A percentile compares a stretch with the other conserved stretches of the same genome.
Conservation (phyloP, 257 asterid species). For the Rhazya stricta region DNA sequence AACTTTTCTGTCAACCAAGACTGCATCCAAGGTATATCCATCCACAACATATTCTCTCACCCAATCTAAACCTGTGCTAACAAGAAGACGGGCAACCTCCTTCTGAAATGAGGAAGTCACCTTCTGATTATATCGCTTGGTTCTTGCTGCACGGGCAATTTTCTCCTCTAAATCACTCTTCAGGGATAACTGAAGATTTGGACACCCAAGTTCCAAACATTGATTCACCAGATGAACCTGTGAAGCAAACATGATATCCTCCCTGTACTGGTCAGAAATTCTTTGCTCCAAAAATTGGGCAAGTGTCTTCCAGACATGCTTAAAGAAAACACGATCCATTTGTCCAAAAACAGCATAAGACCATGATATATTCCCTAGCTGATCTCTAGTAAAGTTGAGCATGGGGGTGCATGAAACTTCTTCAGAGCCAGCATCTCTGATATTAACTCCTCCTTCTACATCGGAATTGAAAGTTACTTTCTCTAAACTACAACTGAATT, state of each 20-base stretch:
- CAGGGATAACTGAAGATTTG: slow-evolving; percentile 53
- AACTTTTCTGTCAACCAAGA: slow-evolving; percentile 59
- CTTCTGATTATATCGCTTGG: slow-evolving; percentile 75
- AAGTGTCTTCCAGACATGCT: slow-evolving; percentile 55
- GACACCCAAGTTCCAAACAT: slow-evolving; percentile 67
- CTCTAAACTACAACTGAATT: slow-evolving; percentile 32
- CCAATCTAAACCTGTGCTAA: slow-evolving; percentile 91
- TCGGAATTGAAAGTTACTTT: slow-evolving; percentile 29
- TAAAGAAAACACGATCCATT: slow-evolving; percentile 51
- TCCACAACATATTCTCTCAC: slow-evolving; percentile 63
- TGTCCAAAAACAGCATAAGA: slow-evolving; percentile 86
- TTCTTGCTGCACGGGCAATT: slow-evolving; percentile 56
- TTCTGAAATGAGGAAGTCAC: slow-evolving; percentile 86
- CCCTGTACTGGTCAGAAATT: slow-evolving; percentile 62
- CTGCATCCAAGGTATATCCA: slow-evolving; percentile 91
- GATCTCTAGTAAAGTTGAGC: slow-evolving; percentile 56
- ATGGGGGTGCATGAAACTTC: slow-evolving; percentile 20
- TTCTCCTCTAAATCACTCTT: slow-evolving; percentile 53
- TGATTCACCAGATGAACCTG: slow-evolving; percentile 73
- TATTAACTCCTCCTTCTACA: slow-evolving; percentile 25
- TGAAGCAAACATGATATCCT: slow-evolving; percentile 78
- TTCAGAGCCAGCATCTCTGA: slow-evolving; percentile 8
- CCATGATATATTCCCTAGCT: slow-evolving; percentile 80
- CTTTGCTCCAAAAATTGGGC: slow-evolving; percentile 52
- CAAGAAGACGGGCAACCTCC: slow-evolving; percentile 87